Evolutionary conservation across 208 protist genomes (phyloP).

Genomic region (Kentomonas sorsogonicus): DNA sequence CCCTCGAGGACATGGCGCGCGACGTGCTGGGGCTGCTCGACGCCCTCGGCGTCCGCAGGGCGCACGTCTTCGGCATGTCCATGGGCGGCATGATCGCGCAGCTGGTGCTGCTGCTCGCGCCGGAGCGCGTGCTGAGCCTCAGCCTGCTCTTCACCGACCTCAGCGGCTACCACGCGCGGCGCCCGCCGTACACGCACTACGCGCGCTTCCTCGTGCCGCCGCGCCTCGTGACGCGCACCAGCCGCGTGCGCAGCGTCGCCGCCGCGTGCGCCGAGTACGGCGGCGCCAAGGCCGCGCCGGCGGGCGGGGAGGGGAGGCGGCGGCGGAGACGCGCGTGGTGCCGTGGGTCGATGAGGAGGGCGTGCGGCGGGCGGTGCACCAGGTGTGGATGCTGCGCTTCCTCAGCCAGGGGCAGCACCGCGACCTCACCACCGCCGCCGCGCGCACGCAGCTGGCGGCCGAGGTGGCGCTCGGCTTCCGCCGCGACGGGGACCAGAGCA

Average conservation of each 20-base stretch:
- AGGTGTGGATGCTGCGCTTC: slow-evolving; percentile 33
- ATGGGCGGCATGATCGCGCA: slow-evolving; percentile 86
- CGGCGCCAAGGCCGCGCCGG: no score
- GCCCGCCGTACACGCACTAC: no score
- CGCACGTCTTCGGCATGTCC: slow-evolving; percentile 60
- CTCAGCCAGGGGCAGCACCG: slow-evolving; percentile 34
- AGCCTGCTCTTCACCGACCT: slow-evolving; percentile 53
- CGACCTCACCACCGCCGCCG: slow-evolving; percentile 11
- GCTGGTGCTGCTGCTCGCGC: slow-evolving; percentile 49
- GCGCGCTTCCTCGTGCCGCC: no score
- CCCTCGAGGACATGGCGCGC: slow-evolving; percentile 56
- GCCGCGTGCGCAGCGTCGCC: no score
- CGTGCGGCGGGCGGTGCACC: slow-evolving; percentile 36
- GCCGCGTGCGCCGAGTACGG: slow-evolving; percentile 38
- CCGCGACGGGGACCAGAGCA: slow-evolving; percentile 24
- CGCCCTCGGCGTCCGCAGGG: slow-evolving; percentile 35
- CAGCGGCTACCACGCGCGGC: no score
- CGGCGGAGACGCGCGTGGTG: no score
- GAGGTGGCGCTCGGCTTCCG: slow-evolving; percentile 3
- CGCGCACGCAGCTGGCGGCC: slow-evolving; percentile 6
- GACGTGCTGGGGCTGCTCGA: slow-evolving; percentile 61
- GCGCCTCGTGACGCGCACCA: no score
- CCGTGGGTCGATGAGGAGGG: no score
- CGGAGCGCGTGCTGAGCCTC: slow-evolving; percentile 49
- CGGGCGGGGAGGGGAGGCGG: no score